These are phyloP conservation scores for Pichia sporocuriosa DNA, from an alignment of 805 yeast genomes.

Conservation along the genomic window DNA sequence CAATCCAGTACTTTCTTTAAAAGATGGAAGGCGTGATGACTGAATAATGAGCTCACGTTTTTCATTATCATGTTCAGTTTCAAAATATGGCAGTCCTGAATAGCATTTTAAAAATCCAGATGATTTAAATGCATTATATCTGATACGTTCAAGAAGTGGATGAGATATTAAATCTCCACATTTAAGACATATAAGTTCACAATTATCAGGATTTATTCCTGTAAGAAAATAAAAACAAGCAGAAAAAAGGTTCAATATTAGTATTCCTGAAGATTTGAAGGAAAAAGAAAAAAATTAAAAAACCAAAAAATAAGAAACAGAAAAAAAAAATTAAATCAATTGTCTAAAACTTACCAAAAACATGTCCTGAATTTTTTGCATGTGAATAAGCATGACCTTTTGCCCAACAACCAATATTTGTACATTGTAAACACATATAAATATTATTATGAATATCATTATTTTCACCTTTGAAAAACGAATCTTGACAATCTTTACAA, in stretches of 20 bases:
- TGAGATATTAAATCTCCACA: constrained; percentile 71
- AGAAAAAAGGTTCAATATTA: constrained; percentile 17
- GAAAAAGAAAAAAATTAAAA: constrained; percentile 15
- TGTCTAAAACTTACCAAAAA: constrained; percentile 36
- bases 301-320: constrained; percentile 33
- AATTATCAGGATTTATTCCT: constrained; percentile 57
- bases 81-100: constrained; percentile 29
- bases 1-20: constrained; percentile 65
- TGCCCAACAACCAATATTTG: constrained; percentile 64
- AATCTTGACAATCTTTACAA: constrained; percentile 44
- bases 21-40: constrained; percentile 37
- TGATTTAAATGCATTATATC: constrained; percentile 29
- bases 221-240: not conserved
- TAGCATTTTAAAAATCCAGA: constrained; percentile 17
- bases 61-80: constrained; percentile 23
- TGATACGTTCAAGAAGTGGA: constrained; percentile 45
- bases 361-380: constrained; percentile 42
- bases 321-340: constrained; percentile 3
- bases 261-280: not conserved
- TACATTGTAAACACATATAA: constrained; percentile 71
- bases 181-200: constrained; percentile 69
- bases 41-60: constrained; percentile 24
- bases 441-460: constrained; percentile 12
- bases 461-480: constrained; percentile 22
- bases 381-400: constrained; percentile 41